Base-by-base conservation (phyloP, 495 filamentous ascomycete species). In the Elasticomyces elasticus region DNA sequence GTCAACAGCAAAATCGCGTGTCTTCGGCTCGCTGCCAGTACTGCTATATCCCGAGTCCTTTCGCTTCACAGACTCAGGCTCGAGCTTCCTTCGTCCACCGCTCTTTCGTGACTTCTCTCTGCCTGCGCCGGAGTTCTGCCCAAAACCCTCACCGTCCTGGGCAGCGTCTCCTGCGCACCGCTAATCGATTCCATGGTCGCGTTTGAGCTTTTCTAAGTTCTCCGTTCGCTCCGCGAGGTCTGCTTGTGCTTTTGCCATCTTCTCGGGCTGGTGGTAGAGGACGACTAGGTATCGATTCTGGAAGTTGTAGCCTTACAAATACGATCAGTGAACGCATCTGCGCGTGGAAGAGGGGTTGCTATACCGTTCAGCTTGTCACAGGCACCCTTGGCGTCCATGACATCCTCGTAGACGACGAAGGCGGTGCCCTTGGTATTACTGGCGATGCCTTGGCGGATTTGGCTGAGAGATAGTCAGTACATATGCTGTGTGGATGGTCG, bases 221-320 rank as follows among this genome's bases (percentile, higher is more conserved):
- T 94, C 85, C 73, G 95, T 87, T 71, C 92, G 86, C 68, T 89
- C 84, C 56, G 89, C 86, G 54, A 98, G 77, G 72, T 97, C 89
- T 26, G 31, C 52, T 68, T 92, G 87, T 71, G 90, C 84, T 68
- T 81, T 84, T 60, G 78, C 74, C 83, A 94, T 96, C 79, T 97
- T 96, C 68, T 97, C 94, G 63, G 91, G 91, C 75, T 98, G 92
- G 70, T 98, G 92, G 68, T 95, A 97, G 69, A 98, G 76, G 52
- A 97, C 92, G 66, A 98, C 94, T 64, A 98, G 88, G 73, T 98
- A 98, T 67, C 92, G 88, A 76, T 91, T 94, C 74, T 97, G 94
- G 71, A 98, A 98, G 74, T 98, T 98, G 81, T 94, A 98, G 66
- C 92, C 92, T 40, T 40, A 40, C 13, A n/a, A 40, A 17, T 2